These are phyloP conservation scores for Leishmania lainsoni DNA, from an alignment of 208 protist species.

Conservation along the genomic window DNA sequence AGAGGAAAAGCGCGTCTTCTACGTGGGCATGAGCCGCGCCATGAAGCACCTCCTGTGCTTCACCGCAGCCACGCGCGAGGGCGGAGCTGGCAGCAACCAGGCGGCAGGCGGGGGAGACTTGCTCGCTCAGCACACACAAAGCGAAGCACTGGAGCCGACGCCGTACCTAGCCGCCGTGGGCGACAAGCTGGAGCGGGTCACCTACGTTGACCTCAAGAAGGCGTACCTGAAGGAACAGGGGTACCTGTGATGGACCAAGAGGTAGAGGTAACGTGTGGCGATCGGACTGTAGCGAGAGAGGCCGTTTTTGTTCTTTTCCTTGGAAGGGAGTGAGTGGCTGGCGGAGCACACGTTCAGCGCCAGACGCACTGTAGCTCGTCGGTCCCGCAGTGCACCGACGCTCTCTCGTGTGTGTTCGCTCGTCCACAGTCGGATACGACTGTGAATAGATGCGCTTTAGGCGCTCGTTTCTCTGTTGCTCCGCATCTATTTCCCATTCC, in stretches of 20 bases:
- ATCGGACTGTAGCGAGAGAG: background rate
- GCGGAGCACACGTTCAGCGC: background rate
- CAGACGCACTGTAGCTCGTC: background rate
- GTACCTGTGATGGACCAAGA: constrained; percentile 10
- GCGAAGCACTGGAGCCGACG: constrained; percentile 35
- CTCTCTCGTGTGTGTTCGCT: too few relatives aligned
- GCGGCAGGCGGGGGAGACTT: background rate
- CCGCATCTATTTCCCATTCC: background rate
- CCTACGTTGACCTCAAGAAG: constrained; percentile 14
- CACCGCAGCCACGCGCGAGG: constrained; percentile 43
- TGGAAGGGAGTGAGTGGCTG: background rate
- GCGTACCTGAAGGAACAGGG: constrained; percentile 24
- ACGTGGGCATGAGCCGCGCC: constrained; percentile 88
- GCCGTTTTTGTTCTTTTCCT: background rate
- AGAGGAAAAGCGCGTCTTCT: constrained; percentile 86
- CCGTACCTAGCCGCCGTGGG: constrained; percentile 44
- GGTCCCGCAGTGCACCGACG: background rate
- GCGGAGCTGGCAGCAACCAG: background rate
- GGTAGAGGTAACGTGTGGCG: background rate
- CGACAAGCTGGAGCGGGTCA: constrained; percentile 15
- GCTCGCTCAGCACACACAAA: background rate
- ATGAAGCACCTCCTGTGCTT: constrained; percentile 76
- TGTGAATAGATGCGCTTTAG: background rate
- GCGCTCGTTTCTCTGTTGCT: background rate
- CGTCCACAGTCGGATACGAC: too few relatives aligned